Evolutionary conservation across 345 rosid genomes (phyloP), one percentile per base, ranked within the genome.

Genomic region (Balakata baccata): DNA sequence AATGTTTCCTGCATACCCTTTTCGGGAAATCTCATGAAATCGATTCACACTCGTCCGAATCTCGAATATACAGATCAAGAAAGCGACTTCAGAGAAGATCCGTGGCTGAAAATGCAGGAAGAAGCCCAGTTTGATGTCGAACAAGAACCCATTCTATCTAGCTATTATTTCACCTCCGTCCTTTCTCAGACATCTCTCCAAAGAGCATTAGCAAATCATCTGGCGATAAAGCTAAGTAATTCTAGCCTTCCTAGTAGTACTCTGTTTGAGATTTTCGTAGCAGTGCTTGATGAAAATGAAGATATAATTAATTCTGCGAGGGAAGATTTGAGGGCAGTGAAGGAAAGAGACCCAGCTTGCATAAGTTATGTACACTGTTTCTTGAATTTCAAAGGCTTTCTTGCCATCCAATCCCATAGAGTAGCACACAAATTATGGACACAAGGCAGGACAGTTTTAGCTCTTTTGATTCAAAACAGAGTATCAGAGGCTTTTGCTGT

Each of bases 331-430:
- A 82, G 78, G 50, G 99, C 96, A 0, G 92, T 79, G 0, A 89
- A 87, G 43, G 90, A 89, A 12, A 82, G 98, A 52, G 99, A 92
- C 74, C 99, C 98, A 1, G 97, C 98, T 16, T 95, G 98, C 66
- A 71, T 83, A 1, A 87, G 94, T 76, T 86, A 88, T 57, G 92
- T 83, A 46, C 98, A 89, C 74, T 92, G 94, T 70, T 84, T 95
- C 77, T 77, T 92, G 67, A 87, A 86, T 76, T 95, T 85, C 71
- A 92, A 92, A 64, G 99, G 97, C 2, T 95, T 95, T 76, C 64
- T 89, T 3, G 91, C 98, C 0, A 84, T 88, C 20, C 96, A 95
- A 79, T 84, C 97, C 7, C 99, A 95, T 71, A 81, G 98, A 51
- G 74, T 92, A 11, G 96, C 96, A 3, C 97, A 92, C 54, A 81